Evolutionary conservation across 73 alveolate species (phyloP).

Genomic region (Tetrahymena malaccensis): DNA sequence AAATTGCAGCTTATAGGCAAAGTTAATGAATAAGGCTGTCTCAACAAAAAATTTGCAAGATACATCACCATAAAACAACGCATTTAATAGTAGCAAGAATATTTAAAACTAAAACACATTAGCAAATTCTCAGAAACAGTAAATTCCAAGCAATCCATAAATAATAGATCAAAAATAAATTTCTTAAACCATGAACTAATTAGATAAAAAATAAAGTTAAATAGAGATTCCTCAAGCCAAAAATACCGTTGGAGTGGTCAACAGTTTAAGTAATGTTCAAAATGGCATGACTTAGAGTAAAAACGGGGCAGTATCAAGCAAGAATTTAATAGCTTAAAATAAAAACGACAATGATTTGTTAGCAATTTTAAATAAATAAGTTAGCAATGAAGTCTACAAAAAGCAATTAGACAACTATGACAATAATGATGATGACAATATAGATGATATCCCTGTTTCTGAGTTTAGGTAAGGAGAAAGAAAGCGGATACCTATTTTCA

Average conservation of each 20-base stretch:
- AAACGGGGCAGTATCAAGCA: not conserved
- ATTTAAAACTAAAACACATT: not conserved
- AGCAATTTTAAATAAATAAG: not conserved
- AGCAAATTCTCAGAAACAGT: not conserved
- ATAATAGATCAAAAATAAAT: not conserved
- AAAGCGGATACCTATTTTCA: not conserved
- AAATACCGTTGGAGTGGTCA: not conserved
- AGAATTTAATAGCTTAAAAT: not conserved
- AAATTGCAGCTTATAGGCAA: not conserved
- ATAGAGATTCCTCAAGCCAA: not conserved
- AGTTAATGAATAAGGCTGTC: not conserved
- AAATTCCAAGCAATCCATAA: not conserved
- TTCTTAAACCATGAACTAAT: not conserved
- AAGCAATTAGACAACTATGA: not conserved
- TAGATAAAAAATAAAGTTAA: not conserved
- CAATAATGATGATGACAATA: not conserved
- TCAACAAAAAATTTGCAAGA: not conserved
- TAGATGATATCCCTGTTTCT: not conserved
- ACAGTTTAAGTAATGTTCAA: not conserved
- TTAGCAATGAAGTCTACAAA: not conserved
- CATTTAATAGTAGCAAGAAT: not conserved
- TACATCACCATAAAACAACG: not conserved
- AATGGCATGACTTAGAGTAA: not conserved
- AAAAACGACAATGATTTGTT: not conserved
- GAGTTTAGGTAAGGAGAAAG: not conserved